Percentiles rank a stretch among this genome's conserved stretches.
These are phyloP conservation scores for Suhomyces bolitotheri DNA, from an alignment of 1,139 yeast species.

Conservation along the genomic window DNA sequence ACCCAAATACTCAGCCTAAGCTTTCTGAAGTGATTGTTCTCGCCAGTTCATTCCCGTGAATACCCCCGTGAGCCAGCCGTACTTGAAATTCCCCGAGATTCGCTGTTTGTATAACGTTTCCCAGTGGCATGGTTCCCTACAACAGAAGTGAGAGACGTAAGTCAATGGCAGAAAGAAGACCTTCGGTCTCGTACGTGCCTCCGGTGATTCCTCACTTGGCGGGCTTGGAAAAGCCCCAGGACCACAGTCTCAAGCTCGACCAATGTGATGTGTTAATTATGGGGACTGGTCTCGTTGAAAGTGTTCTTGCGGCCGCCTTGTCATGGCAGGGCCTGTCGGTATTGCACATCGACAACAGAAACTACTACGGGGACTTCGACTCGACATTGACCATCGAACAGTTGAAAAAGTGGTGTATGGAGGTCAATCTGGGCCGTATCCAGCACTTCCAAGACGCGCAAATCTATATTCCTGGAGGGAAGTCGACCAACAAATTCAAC, in stretches of 20 bases:
- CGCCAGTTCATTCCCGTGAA: too few relatives aligned
- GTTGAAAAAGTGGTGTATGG: conserved; percentile 74
- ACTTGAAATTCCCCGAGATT: too few relatives aligned
- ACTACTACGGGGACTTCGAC: conserved; percentile 83
- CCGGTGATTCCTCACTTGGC: conserved; percentile 77
- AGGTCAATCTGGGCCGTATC: conserved; percentile 54
- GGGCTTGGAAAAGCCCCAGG: conserved; percentile 69
- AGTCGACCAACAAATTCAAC: conserved; percentile 44
- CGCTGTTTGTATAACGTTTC: too few relatives aligned
- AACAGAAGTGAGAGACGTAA: conserved; percentile 53
- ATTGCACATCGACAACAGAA: conserved; percentile 79
- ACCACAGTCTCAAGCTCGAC: conserved; percentile 50
- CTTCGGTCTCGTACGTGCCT: conserved; percentile 52
- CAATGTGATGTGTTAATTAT: conserved; percentile 83
- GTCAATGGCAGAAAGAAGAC: conserved; percentile 74
- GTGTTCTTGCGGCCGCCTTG: conserved; percentile 87
- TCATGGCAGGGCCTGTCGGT: conserved; percentile 97
- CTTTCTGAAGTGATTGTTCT: too few relatives aligned
- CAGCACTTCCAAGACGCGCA: conserved; percentile 59
- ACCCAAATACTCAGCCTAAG: too few relatives aligned
- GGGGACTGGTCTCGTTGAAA: conserved; percentile 91
- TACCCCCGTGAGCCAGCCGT: too few relatives aligned
- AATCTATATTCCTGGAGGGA: conserved; percentile 67
- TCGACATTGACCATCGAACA: conserved; percentile 88
- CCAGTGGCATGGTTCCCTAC: conserved; percentile 8